A percentile compares a stretch with the other conserved stretches of the same genome.
Conservation (phyloP, 148 eudicot species). For the Oxyria digyna region DNA sequence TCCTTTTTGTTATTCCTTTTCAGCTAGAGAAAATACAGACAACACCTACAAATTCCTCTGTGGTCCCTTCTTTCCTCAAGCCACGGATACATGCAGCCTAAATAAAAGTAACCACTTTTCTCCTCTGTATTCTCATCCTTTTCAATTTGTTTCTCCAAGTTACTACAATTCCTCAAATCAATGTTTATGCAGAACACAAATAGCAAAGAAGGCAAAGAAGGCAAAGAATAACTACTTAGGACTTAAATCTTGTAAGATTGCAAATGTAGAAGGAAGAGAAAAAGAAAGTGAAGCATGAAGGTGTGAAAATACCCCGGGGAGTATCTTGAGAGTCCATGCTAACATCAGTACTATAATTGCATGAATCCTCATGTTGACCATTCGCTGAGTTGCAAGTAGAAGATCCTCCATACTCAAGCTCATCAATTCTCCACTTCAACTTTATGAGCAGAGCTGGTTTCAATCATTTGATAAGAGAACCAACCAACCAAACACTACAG, state of each 20-base stretch:
- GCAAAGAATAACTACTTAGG: background rate
- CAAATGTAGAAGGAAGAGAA: background rate
- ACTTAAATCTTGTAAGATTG: background rate
- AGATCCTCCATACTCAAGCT: background rate
- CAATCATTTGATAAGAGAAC: background rate
- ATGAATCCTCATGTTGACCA: background rate
- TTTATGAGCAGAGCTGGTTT: background rate
- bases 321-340: background rate
- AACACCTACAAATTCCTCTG: too few species aligned
- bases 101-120: too few species aligned
- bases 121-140: too few species aligned
- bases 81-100: too few species aligned
- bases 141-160: too few species aligned
- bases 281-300: background rate
- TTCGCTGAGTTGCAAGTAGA: background rate
- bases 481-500: background rate
- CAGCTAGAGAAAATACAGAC: too few species aligned
- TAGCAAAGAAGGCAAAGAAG: too few species aligned
- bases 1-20: too few species aligned
- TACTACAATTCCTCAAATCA: too few species aligned
- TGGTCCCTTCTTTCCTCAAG: too few species aligned
- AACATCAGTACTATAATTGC: background rate
- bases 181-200: too few species aligned
- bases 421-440: background rate
- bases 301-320: background rate